Percentiles rank a stretch among this genome's conserved stretches.
Conservation (phyloP, 2,329 filamentous ascomycete genomes). For the Fusarium guadeloupense region DNA sequence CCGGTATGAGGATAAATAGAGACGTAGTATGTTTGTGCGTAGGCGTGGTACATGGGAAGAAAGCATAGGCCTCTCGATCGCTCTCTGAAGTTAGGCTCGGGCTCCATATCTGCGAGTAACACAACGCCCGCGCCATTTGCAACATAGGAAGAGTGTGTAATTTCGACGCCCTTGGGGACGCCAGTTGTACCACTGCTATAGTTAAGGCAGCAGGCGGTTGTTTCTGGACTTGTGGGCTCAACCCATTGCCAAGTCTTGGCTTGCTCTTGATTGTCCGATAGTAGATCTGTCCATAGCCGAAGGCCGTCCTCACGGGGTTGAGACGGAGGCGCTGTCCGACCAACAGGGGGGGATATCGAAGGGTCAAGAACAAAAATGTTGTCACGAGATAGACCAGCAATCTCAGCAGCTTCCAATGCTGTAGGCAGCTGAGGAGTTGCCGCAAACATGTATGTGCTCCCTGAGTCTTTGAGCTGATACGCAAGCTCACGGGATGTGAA, state of each 20-base stretch:
- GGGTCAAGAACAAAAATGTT: conserved; percentile 75
- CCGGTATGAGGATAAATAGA: conserved; percentile 63
- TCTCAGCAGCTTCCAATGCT: conserved; percentile 71
- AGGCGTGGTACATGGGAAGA: conserved; percentile 80
- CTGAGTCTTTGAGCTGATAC: conserved; percentile 77
- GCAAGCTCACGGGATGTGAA: conserved; percentile 75
- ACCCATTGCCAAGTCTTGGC: conserved; percentile 68
- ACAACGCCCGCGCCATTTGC: conserved; percentile 73
- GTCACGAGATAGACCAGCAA: conserved; percentile 62
- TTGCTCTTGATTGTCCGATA: conserved; percentile 55
- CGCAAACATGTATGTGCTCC: conserved; percentile 71
- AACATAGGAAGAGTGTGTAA: conserved; percentile 78
- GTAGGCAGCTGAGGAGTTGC: conserved; percentile 68
- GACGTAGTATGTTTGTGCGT: conserved; percentile 75
- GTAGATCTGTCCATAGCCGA: conserved; percentile 69
- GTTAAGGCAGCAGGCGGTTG: conserved; percentile 74
- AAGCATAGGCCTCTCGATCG: conserved; percentile 66
- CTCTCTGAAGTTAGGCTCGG: conserved; percentile 54
- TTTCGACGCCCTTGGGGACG: conserved; percentile 83
- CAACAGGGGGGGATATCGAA: conserved; percentile 42
- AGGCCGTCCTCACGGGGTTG: background rate
- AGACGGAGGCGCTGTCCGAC: conserved; percentile 42
- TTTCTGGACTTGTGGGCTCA: conserved; percentile 58
- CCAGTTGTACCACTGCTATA: conserved; percentile 83
- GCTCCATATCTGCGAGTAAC: conserved; percentile 50